A percentile compares a stretch with the other conserved stretches of the same genome.
Conservation (phyloP, 352 stramenopile genomes). For the Phytophthora rubi region DNA sequence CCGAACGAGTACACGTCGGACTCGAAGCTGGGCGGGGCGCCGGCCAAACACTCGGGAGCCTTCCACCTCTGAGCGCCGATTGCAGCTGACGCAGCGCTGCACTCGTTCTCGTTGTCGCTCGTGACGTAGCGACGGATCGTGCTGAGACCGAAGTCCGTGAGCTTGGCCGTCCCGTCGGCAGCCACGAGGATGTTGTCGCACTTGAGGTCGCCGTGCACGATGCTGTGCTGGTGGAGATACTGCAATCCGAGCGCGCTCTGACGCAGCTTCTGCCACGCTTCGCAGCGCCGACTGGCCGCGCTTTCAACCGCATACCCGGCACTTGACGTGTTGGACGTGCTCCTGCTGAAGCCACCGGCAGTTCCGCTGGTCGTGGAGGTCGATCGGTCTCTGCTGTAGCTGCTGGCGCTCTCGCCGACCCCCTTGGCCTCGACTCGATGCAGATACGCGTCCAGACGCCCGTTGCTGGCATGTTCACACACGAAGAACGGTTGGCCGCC, state of each 20-base stretch:
- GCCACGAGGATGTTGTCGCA: constrained; percentile 50
- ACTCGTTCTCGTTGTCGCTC: constrained; percentile 10
- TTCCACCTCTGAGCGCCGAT: constrained; percentile 40
- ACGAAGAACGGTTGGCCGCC: constrained; percentile 46
- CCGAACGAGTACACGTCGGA: constrained; percentile 47
- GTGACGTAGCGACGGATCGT: constrained; percentile 27
- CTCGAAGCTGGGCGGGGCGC: constrained; percentile 28
- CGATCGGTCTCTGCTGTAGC: constrained; percentile 6
- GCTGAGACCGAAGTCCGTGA: constrained; percentile 45
- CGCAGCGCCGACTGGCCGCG: constrained; percentile 19
- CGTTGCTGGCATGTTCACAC: constrained; percentile 37
- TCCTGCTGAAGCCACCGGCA: constrained; percentile 19
- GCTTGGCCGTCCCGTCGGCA: constrained; percentile 36
- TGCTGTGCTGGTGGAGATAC: constrained; percentile 45
- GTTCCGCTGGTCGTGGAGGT: constrained; percentile 19
- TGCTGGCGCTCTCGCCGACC: not conserved
- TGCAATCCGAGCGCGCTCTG: constrained; percentile 34
- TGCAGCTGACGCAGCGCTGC: not conserved
- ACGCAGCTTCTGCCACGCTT: constrained; percentile 37
- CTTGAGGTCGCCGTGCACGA: constrained; percentile 48
- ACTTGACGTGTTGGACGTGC: constrained; percentile 27
- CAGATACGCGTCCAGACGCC: constrained; percentile 35
- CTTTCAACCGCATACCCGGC: constrained; percentile 13
- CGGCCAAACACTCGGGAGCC: constrained; percentile 33
- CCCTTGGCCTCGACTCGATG: constrained; percentile 17